These are phyloP conservation scores for Monascus purpureus DNA, from an alignment of 495 filamentous ascomycete genomes.

Conservation along the genomic window DNA sequence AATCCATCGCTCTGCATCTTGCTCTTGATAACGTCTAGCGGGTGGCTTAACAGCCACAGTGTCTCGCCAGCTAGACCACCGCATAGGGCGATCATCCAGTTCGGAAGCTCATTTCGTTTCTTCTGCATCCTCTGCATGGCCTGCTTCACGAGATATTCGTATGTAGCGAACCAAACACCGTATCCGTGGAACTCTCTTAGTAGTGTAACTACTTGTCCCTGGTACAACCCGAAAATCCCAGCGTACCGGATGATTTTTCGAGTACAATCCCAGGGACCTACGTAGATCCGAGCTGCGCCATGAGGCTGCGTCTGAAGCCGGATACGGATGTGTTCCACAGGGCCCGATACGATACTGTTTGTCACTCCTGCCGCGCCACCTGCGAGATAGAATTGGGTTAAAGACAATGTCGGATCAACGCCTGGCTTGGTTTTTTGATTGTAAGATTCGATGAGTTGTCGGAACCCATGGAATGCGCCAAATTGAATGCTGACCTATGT, in stretches of 20 bases:
- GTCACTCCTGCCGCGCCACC: conserved; percentile 87
- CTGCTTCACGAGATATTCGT: conserved; percentile 90
- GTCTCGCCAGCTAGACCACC: conserved; percentile 89
- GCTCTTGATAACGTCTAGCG: conserved; percentile 94
- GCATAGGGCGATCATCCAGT: conserved; percentile 77
- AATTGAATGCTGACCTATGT: conserved; percentile 83
- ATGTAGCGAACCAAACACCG: conserved; percentile 85
- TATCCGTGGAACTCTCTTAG: conserved; percentile 88
- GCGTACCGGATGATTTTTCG: conserved; percentile 64
- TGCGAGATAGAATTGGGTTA: conserved; percentile 76
- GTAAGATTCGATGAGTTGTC: conserved; percentile 63
- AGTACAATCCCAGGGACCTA: conserved; percentile 79
- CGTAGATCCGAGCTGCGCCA: conserved; percentile 61
- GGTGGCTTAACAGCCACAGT: conserved; percentile 85
- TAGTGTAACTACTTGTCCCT: conserved; percentile 74
- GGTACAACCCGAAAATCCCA: conserved; percentile 60
- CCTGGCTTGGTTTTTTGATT: conserved; percentile 43
- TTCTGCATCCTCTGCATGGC: conserved; percentile 65
- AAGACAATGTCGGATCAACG: conserved; percentile 48
- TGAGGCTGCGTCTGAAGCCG: conserved; percentile 96
- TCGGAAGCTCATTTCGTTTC: conserved; percentile 60
- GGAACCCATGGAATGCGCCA: conserved; percentile 88
- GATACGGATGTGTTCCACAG: conserved; percentile 96
- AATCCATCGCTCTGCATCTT: conserved; percentile 99
- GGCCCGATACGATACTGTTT: conserved; percentile 76